Conservation (phyloP, 2,329 filamentous ascomycete species). For the Diaporthe velutina region DNA sequence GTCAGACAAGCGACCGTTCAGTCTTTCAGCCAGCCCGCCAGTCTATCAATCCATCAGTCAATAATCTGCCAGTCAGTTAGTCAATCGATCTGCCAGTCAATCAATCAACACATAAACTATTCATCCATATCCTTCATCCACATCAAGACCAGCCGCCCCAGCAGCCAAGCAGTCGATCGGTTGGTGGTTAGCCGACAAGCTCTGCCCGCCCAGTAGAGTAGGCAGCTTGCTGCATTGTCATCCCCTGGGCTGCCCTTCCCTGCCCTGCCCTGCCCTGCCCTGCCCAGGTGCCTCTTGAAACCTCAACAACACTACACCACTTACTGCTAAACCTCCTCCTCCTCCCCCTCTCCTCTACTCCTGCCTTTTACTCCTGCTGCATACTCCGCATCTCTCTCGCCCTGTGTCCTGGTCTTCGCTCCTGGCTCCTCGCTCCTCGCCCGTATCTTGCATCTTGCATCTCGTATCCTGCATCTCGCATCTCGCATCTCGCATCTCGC, state of each 20-base stretch:
- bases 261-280: slow-evolving; percentile 18
- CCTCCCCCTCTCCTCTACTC: not conserved
- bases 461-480: not conserved
- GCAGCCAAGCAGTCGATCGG: not conserved
- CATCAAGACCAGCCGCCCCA: not conserved
- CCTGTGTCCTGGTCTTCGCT: not conserved
- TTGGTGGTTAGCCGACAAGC: not conserved
- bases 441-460: slow-evolving; percentile 8
- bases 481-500: not conserved
- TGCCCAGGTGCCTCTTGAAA: slow-evolving; percentile 20
- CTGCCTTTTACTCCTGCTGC: not conserved
- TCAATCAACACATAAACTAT: too few relatives aligned
- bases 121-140: too few relatives aligned
- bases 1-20: not conserved
- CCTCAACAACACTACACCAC: slow-evolving; percentile 7
- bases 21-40: not conserved
- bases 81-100: not conserved
- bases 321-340: not conserved
- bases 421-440: not conserved
- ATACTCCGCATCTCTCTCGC: slow-evolving; percentile 3
- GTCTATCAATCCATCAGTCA: not conserved
- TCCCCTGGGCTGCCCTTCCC: not conserved
- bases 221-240: slow-evolving; percentile 11
- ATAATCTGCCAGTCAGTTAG: not conserved
- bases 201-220: not conserved